Percentiles rank a stretch among this genome's conserved stretches.
Evolutionary conservation across 2,329 filamentous ascomycete species (phyloP).

Genomic region (Dothiorella sarmentorum): DNA sequence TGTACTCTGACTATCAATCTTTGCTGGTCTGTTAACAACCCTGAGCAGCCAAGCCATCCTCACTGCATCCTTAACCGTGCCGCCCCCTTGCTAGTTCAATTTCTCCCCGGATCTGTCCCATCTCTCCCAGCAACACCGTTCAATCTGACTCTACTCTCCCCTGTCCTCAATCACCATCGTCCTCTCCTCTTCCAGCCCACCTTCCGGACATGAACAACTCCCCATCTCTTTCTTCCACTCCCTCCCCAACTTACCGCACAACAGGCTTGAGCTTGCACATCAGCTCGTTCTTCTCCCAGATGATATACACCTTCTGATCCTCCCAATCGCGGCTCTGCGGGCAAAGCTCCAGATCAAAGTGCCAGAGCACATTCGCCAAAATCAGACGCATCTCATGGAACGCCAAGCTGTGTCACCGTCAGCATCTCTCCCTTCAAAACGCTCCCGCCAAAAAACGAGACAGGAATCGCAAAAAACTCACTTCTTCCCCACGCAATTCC

Average conservation of each 20-base stretch:
- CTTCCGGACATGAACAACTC: too few species aligned
- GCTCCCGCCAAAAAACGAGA: neutral
- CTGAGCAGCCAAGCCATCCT: too few species aligned
- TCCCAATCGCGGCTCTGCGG: conserved; percentile 31
- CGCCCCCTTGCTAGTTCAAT: too few species aligned
- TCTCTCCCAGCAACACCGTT: too few species aligned
- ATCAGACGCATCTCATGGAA: conserved; percentile 43
- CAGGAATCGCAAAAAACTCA: conserved; percentile 24
- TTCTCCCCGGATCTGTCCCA: too few species aligned
- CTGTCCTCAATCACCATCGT: too few species aligned
- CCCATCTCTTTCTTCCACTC: too few species aligned
- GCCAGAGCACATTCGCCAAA: conserved; percentile 35
- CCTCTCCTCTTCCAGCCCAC: neutral
- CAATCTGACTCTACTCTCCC: too few species aligned
- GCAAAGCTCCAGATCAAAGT: conserved; percentile 39
- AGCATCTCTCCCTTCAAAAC: too few species aligned
- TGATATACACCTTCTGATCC: conserved; percentile 32
- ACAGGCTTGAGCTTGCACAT: conserved; percentile 30
- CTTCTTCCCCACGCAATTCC: conserved; percentile 39
- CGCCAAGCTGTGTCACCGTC: conserved; percentile 36
- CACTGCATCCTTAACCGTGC: too few species aligned
- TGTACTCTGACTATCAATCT: too few species aligned
- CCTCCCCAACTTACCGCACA: neutral
- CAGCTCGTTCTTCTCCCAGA: conserved; percentile 38
- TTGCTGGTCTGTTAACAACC: too few species aligned